Evolutionary conservation across 2,329 filamentous ascomycete genomes (phyloP).

Genomic region (Exophiala sp.): DNA sequence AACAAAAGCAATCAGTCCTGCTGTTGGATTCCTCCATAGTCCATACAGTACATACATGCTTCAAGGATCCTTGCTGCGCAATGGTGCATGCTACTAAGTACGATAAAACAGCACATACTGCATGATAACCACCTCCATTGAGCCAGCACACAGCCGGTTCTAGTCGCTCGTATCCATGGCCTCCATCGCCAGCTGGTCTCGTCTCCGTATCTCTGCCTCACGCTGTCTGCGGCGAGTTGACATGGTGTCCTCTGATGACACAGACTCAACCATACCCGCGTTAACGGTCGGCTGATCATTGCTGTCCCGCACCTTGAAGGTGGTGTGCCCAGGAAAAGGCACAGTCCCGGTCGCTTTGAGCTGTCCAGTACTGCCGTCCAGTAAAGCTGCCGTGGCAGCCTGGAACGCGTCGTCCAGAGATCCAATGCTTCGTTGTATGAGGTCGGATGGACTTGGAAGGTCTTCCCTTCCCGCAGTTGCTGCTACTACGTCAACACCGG

Average conservation of each 20-base stretch:
- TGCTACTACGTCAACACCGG: background rate
- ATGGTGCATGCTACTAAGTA: background rate
- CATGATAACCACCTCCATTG: background rate
- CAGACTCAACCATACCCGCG: background rate
- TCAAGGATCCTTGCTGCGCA: too few species aligned
- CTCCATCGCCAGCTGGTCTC: slow-evolving; percentile 18
- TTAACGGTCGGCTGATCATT: background rate
- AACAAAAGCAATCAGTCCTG: too few species aligned
- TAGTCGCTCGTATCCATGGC: slow-evolving; percentile 19
- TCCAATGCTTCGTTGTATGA: background rate
- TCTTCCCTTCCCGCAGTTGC: background rate
- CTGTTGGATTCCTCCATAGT: too few species aligned
- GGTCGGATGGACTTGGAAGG: background rate
- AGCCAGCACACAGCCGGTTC: too few species aligned
- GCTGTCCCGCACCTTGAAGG: background rate
- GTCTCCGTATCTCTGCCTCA: slow-evolving; percentile 16
- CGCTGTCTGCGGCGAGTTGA: slow-evolving; percentile 6
- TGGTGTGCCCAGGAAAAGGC: background rate
- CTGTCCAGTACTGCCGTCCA: background rate
- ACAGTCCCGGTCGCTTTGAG: background rate
- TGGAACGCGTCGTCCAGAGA: slow-evolving; percentile 9
- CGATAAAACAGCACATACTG: slow-evolving; percentile 2
- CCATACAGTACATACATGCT: too few species aligned
- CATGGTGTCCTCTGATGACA: background rate
- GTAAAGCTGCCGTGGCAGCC: slow-evolving; percentile 1